phyloP scores from a whole-genome alignment of 1,139 yeast genomes.

The Entelexis paramagnoliae region DNA sequence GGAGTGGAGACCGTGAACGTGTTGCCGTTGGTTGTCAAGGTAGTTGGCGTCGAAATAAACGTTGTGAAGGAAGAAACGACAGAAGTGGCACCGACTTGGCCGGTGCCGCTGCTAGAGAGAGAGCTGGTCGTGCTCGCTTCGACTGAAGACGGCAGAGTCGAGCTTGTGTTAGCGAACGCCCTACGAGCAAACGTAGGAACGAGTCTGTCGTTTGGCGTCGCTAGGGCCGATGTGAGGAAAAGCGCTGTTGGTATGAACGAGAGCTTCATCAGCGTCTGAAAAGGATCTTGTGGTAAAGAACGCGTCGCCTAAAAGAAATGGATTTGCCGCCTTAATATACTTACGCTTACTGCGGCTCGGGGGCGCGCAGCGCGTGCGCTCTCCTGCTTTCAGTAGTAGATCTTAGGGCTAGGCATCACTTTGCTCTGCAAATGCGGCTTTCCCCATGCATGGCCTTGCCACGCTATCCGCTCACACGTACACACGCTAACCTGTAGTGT shows the following conservation, averaged over 20 bases:
- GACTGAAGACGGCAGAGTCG: neutral
- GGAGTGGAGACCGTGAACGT: constrained; percentile 37
- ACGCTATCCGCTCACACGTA: neutral
- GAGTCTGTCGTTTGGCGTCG: neutral
- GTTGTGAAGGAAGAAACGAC: constrained; percentile 23
- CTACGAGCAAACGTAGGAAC: neutral
- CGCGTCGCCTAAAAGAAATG: too few species aligned
- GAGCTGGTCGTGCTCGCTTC: neutral
- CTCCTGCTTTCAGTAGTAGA: neutral
- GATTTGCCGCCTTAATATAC: constrained; percentile 5
- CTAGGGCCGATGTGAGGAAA: neutral
- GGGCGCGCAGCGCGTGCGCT: neutral
- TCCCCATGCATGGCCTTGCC: neutral
- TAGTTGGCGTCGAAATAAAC: constrained; percentile 37
- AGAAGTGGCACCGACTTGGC: neutral
- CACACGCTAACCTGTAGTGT: neutral
- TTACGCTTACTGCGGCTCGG: neutral
- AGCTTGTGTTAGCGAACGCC: neutral
- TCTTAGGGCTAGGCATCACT: neutral
- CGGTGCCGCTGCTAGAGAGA: neutral
- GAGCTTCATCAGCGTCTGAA: neutral
- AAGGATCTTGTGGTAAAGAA: neutral
- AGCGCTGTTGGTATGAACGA: neutral
- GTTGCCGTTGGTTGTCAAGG: constrained; percentile 31
- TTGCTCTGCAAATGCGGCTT: neutral